These are phyloP conservation scores for Trichoderma koningiopsis DNA, from an alignment of 2,329 filamentous ascomycete species.

Conservation along the genomic window DNA sequence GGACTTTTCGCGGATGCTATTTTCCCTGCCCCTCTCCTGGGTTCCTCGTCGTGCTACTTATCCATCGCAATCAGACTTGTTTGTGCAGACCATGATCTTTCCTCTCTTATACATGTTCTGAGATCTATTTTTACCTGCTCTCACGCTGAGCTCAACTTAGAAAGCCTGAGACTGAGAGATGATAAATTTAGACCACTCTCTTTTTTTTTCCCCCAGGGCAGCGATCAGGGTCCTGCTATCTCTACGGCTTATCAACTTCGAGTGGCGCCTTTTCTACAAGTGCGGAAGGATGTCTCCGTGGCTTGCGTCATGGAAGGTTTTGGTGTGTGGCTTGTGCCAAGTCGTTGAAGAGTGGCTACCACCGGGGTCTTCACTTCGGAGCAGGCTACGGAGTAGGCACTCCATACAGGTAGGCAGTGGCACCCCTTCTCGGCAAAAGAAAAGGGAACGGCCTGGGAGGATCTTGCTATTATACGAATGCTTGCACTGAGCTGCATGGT, in stretches of 20 bases:
- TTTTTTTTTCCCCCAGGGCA: background rate
- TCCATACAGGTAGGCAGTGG: background rate
- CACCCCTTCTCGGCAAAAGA: background rate
- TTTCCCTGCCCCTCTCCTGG: constrained; percentile 26
- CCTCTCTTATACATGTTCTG: background rate
- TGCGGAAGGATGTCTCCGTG: constrained; percentile 14
- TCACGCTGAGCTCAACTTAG: background rate
- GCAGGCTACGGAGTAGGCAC: background rate
- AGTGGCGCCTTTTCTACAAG: background rate
- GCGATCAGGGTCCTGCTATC: constrained; percentile 13
- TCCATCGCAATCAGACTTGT: background rate
- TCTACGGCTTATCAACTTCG: background rate
- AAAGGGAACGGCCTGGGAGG: background rate
- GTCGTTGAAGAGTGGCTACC: background rate
- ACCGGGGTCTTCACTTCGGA: background rate
- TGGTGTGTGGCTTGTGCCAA: background rate
- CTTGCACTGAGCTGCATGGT: background rate
- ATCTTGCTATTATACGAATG: background rate
- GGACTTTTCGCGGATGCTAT: constrained; percentile 27
- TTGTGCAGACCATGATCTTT: background rate
- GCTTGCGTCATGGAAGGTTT: constrained; percentile 2
- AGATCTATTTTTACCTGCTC: background rate
- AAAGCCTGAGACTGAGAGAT: background rate
- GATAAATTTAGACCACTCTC: background rate
- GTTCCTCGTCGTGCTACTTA: constrained; percentile 7